These are phyloP conservation scores for Pinus tabuliformis DNA, from an alignment of 75 land plant species.

Conservation along the genomic window DNA sequence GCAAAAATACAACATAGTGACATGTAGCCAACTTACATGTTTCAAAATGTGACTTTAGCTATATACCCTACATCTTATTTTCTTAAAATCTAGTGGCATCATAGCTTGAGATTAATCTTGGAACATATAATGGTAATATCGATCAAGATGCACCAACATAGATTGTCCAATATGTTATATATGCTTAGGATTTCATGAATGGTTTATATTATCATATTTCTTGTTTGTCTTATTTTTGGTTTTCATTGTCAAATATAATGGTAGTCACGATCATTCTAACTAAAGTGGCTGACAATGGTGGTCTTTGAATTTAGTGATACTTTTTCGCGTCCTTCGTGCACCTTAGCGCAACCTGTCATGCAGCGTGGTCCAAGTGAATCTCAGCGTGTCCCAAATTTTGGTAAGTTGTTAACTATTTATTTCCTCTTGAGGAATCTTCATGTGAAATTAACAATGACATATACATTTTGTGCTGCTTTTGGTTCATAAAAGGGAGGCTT, in stretches of 20 bases:
- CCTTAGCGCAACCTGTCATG: slow-evolving; percentile 87
- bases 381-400: slow-evolving; percentile 63
- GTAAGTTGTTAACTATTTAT: slow-evolving; percentile 23
- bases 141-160: too few species aligned
- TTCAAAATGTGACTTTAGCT: too few species aligned
- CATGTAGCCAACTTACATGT: too few species aligned
- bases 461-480: neutral
- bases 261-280: neutral
- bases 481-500: neutral
- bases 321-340: slow-evolving; percentile 78
- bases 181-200: too few species aligned
- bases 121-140: too few species aligned
- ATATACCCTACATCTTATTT: too few species aligned
- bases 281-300: neutral
- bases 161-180: too few species aligned
- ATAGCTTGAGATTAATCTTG: too few species aligned
- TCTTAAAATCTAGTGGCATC: too few species aligned
- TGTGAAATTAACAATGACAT: neutral
- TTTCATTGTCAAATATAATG: neutral
- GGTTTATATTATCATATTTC: neutral
- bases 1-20: too few species aligned
- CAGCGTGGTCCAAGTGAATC: slow-evolving; percentile 18
- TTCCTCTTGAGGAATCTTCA: neutral
- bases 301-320: slow-evolving; percentile 65
- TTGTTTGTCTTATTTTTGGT: neutral